Evolutionary conservation across 2,329 filamentous ascomycete genomes (phyloP).

Genomic region (Claviceps monticola): DNA sequence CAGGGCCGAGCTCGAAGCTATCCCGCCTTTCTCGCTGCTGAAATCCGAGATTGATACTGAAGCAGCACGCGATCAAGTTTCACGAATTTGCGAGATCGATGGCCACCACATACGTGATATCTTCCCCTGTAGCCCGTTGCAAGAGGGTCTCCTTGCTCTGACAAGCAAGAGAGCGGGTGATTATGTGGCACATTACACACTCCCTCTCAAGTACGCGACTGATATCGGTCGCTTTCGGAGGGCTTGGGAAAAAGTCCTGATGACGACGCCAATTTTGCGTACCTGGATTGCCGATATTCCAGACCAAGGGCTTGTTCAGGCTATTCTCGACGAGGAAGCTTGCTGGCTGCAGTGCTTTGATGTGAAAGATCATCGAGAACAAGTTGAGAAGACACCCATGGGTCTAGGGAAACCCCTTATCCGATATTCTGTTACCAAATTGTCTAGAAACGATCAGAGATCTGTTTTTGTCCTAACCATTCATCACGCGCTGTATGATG

Average conservation of each 20-base stretch:
- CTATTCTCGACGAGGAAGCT: slow-evolving; percentile 23
- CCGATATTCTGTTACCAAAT: slow-evolving; percentile 5
- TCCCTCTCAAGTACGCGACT: slow-evolving; percentile 1
- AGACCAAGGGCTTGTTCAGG: slow-evolving; percentile 24
- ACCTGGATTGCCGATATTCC: slow-evolving; percentile 5
- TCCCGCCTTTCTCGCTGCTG: slow-evolving; percentile 1
- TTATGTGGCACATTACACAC: slow-evolving; percentile 3
- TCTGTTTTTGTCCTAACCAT: slow-evolving; percentile 22
- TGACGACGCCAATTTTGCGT: slow-evolving; percentile 4
- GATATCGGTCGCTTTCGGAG: not conserved
- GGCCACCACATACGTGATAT: slow-evolving; percentile 4
- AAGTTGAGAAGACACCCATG: slow-evolving; percentile 17
- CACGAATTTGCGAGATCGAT: not conserved
- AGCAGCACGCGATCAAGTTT: not conserved
- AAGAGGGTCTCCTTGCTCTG: slow-evolving; percentile 7
- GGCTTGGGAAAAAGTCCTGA: slow-evolving; percentile 5
- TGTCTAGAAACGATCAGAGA: not conserved
- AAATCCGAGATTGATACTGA: not conserved
- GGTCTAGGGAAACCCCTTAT: slow-evolving; percentile 9
- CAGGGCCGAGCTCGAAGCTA: not conserved
- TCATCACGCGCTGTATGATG: slow-evolving; percentile 38
- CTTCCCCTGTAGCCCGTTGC: slow-evolving; percentile 7
- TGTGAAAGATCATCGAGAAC: slow-evolving; percentile 20
- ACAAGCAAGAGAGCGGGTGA: slow-evolving; percentile 3
- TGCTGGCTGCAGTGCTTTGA: slow-evolving; percentile 15